Base-by-base conservation (phyloP, 306 rosid genomes). In the Purshia tridentata region DNA sequence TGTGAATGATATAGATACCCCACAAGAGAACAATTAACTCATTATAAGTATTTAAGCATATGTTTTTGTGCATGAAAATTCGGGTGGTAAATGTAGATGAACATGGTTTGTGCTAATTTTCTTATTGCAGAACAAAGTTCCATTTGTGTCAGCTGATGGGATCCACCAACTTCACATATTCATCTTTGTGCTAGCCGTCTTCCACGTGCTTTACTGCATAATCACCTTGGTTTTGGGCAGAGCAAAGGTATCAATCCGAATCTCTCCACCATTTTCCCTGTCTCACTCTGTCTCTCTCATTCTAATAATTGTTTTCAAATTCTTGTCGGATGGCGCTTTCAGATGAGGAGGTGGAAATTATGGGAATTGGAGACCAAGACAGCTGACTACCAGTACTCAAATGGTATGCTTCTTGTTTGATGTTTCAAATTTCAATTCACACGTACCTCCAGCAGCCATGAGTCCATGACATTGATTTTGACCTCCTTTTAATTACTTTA, bases 291-390 rank as follows among this genome's bases (percentile, higher is more conserved):
- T 63, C 5, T 6, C 8, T 8, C 50, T 13, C 6, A 41, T 6
- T 9, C 52, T 53, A 8, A 52, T 51, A 6, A 23, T 11, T 29
- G 35, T 29, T 29, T 23, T 54, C 14, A 56, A 44, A 37, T 10
- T 4, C 46, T 46, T 48, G 19, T 62, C 8, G 18, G 37, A 18
- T 75, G 50, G 40, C 19, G 47, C 54, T 39, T 58, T 49, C 76
- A 93, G 98, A 93, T 91, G 98, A 86, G 85, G 77, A 88, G 83
- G 12, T 93, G 97, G 98, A 93, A 86, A 58, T 61, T 77, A 70
- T 93, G 98, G 98, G 98, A 93, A 76, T 84, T 67, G 66, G 96
- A 91, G 73, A 89, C 97, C 11, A 89, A 78, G 71, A 93, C 97
- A 14, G 67, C 55, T 1, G 91, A 83, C 68, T 91, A 93, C 76